Base-by-base conservation (phyloP, 164 flowering plant genomes). In the Pachysandra terminalis region DNA sequence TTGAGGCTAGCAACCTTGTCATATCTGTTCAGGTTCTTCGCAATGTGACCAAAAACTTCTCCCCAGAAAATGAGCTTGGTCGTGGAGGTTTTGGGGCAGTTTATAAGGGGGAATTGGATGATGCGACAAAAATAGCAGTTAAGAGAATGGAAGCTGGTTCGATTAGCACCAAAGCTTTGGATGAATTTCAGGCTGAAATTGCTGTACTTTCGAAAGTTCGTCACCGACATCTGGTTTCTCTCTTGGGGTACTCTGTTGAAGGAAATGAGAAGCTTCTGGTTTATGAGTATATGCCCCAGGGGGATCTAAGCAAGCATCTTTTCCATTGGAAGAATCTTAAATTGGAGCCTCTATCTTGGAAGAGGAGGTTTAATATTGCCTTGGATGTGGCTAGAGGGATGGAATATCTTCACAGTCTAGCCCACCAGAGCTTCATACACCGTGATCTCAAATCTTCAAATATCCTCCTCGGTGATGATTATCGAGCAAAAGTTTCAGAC, bases 71-170 rank as follows among this genome's bases (percentile, higher is more conserved):
- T 64, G 92, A 79, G 72, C 87, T 87, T 41, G 92, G 92, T 21
- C 85, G 87, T 59, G 92, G 92, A 27, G 92, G 92, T 9, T 87
- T 87, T 79, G 92, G 92, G 17, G 82, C 77, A 3, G 90, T 87
- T 58, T 87, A 88, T 61, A 83, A 82, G 70, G 93, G 90, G 5
- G 84, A 83, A 63, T 21, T 86, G 57, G 85, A 85, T 25, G 89
- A 88, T 74, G 93, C 89, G 13, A 86, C 90, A 14, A 73, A 80
- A 59, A 82, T 88, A 58, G 93, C 93, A 6, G 93, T 88, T 19
- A 88, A 88, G 74, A 80, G 93, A 68, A 88, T 88, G 90, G 86
- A 86, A 72, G 63, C 86, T 14, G 86, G 90, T 23, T 75, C 77
- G 5, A 78, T 84, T 49, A 75, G 75, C 68, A 83, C 25, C 72